Evolutionary conservation across 2,329 filamentous ascomycete species (phyloP).

Genomic region (Colletotrichum horii): DNA sequence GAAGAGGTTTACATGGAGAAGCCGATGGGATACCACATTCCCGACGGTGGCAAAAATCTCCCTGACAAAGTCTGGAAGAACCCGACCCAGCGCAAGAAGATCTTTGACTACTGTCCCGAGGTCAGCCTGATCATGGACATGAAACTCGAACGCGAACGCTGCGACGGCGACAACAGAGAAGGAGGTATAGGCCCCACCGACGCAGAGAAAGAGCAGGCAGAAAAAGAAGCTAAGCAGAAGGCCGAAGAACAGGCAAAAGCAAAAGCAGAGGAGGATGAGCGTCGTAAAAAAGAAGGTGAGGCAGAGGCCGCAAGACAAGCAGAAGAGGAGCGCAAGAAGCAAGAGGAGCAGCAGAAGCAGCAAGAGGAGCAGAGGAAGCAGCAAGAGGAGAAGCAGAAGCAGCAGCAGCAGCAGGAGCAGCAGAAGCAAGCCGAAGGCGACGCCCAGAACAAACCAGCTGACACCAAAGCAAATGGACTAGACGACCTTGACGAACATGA

Average conservation of each 20-base stretch:
- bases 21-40: constrained; percentile 61
- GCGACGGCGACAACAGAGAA: constrained; percentile 38
- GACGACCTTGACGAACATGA: not conserved
- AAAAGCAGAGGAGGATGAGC: not conserved
- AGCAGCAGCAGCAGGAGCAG: not conserved
- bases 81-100: constrained; percentile 44
- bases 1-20: constrained; percentile 54
- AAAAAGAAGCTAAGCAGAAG: constrained; percentile 19
- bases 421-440: not conserved
- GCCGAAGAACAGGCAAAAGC: not conserved
- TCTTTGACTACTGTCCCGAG: constrained; percentile 63
- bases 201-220: constrained; percentile 8
- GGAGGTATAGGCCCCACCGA: constrained; percentile 26
- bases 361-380: not conserved
- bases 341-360: not conserved
- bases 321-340: not conserved
- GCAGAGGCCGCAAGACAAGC: not conserved
- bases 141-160: constrained; percentile 57
- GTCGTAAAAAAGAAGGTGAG: constrained; percentile 3
- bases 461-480: not conserved
- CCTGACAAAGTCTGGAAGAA: constrained; percentile 53
- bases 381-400: not conserved
- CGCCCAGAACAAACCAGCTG: not conserved
- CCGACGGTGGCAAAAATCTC: constrained; percentile 46
- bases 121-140: constrained; percentile 60